Evolutionary conservation across 1,139 yeast species (phyloP), one percentile per base, ranked within the genome.

Genomic region (Suhomyces maxii): DNA sequence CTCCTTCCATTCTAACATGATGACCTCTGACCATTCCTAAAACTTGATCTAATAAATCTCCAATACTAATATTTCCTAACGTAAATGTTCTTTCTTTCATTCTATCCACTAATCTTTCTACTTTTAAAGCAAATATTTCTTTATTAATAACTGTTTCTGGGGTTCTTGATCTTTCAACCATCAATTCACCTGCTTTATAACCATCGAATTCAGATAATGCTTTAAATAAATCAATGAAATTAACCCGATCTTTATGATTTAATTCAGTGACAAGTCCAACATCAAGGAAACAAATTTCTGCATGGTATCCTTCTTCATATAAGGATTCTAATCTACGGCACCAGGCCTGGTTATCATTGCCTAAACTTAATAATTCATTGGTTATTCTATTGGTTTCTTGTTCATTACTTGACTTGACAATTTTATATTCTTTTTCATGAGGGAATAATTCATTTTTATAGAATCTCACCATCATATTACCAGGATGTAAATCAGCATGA

Each of bases 1-100:
- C 99, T 7, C 96, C 95, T 60, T 93, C 99, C 97, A 95, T 88
- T 61, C 97, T 78, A 18, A 93, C 99, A 64, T 95, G 99, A 63
- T 93, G 99, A 13, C 76, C 73, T 48, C 98, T 77, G 13, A 95
- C 98, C 97, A 93, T 90, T 1, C 84, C 74, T 50, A 93, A 75
- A 73, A 93, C 93, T 60, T 84, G 87, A 55, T 90, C 95, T 48
- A 93, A 72, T 50, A 95, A 73, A 61, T 91, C 98, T 3, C 98
- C 98, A 52, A 93, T 87, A 41, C 95, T 86, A 23, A 95, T 86
- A 45, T 89, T 87, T 0, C 99, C 99, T 46, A 93, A 71, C 0
- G 98, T 89, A 63, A 93, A 93, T 0, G 99, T 91, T 48, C 96
- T 76, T 60, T 86, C 80, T 60, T 88, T 89, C 64, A 93, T 89